phyloP scores from a whole-genome alignment of 2,329 filamentous ascomycete genomes.

The Aspergillus sp. region DNA sequence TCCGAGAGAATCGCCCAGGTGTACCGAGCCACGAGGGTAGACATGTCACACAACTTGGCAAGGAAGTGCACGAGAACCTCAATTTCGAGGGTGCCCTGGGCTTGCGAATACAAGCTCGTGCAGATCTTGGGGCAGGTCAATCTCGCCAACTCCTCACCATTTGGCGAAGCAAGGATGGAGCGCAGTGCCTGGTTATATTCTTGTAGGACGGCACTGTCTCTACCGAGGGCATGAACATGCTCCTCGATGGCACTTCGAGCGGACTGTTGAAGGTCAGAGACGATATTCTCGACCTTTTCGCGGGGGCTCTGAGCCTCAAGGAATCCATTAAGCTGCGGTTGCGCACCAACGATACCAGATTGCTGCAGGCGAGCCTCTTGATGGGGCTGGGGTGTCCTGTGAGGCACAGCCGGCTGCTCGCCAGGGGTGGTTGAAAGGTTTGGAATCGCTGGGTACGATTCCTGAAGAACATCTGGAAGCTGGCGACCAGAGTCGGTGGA shows the following conservation, averaged over 20 bases:
- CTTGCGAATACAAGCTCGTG: slow-evolving; percentile 47
- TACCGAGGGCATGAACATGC: slow-evolving; percentile 48
- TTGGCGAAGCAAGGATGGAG: slow-evolving; percentile 44
- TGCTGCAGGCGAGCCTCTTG: slow-evolving; percentile 34
- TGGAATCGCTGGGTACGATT: slow-evolving; percentile 50
- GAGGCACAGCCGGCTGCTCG: slow-evolving; percentile 52
- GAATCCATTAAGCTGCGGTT: slow-evolving; percentile 52
- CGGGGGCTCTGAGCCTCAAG: slow-evolving; percentile 45
- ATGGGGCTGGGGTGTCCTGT: slow-evolving; percentile 46
- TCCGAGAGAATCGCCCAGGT: slow-evolving; percentile 41
- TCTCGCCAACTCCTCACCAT: slow-evolving; percentile 49
- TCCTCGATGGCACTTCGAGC: slow-evolving; percentile 50
- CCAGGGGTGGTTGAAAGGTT: slow-evolving; percentile 55
- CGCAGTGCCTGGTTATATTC: slow-evolving; percentile 50
- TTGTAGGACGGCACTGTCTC: slow-evolving; percentile 46
- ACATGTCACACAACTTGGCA: slow-evolving; percentile 52
- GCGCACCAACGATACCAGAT: slow-evolving; percentile 27
- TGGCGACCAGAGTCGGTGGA: slow-evolving; percentile 53
- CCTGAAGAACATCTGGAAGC: slow-evolving; percentile 53
- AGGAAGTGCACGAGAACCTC: slow-evolving; percentile 55
- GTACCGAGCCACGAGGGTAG: slow-evolving; percentile 47
- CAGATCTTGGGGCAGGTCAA: slow-evolving; percentile 49
- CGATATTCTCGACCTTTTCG: slow-evolving; percentile 45
- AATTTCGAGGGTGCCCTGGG: slow-evolving; percentile 48
- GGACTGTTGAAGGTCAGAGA: slow-evolving; percentile 48